Evolutionary conservation across 108 stramenopile species (phyloP).

Genomic region (Pseudonitzschia pungens): DNA sequence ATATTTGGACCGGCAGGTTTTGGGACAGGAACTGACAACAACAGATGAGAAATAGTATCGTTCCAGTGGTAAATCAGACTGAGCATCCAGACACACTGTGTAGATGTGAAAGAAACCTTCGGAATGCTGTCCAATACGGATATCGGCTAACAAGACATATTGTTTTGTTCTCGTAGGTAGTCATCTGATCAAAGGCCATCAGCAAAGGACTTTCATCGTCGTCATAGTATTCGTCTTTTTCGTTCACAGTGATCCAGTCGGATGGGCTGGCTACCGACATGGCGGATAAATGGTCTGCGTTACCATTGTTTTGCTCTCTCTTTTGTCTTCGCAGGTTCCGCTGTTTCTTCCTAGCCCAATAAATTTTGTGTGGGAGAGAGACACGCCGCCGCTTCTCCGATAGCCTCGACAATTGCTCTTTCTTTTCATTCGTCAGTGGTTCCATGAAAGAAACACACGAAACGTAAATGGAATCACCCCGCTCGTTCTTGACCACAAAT

Average conservation of each 20-base stretch:
- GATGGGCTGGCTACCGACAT: slow-evolving; percentile 15
- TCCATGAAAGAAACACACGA: slow-evolving; percentile 88
- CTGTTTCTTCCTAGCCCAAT: slow-evolving; percentile 39
- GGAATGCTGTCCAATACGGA: slow-evolving; percentile 88
- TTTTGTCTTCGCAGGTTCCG: slow-evolving; percentile 14
- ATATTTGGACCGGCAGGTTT: slow-evolving; percentile 77
- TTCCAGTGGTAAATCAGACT: slow-evolving; percentile 75
- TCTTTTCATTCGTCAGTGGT: slow-evolving; percentile 59
- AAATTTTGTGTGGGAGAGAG: slow-evolving; percentile 66
- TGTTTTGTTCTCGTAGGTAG: slow-evolving; percentile 86
- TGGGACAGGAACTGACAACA: slow-evolving; percentile 77
- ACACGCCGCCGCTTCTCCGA: slow-evolving; percentile 52
- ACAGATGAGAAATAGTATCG: slow-evolving; percentile 81
- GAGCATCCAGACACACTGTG: slow-evolving; percentile 75
- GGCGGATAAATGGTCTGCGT: not conserved
- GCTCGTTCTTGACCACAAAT: slow-evolving; percentile 90
- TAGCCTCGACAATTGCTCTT: slow-evolving; percentile 51
- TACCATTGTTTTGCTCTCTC: slow-evolving; percentile 2
- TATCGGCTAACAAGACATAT: slow-evolving; percentile 80
- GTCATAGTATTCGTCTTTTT: slow-evolving; percentile 17
- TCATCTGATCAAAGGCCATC: slow-evolving; percentile 74
- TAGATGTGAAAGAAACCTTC: slow-evolving; percentile 77
- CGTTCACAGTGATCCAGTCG: slow-evolving; percentile 21
- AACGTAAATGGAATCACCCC: slow-evolving; percentile 79
- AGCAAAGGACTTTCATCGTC: slow-evolving; percentile 41